A percentile compares a stretch with the other conserved stretches of the same genome.
These are phyloP conservation scores for Chrysochromulina tobinii DNA, from an alignment of 78 protist genomes.

Conservation along the genomic window DNA sequence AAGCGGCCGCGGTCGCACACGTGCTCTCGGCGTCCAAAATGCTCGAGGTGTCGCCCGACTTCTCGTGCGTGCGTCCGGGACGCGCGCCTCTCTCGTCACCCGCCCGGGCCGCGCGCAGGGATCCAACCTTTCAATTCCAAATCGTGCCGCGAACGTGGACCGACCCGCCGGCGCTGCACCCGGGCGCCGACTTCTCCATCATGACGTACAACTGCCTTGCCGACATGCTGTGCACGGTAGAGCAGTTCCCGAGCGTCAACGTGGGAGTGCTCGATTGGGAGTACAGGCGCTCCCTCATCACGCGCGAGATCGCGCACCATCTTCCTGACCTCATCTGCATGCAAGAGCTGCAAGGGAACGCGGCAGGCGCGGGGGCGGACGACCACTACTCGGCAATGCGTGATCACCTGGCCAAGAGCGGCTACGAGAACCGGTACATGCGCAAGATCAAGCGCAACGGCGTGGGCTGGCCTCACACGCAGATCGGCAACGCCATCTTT, in stretches of 20 bases:
- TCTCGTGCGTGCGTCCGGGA: background rate
- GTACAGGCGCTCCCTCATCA: background rate
- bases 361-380: background rate
- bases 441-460: conserved; percentile 12
- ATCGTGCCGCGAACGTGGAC: too few species aligned
- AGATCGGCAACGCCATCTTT: conserved; percentile 13
- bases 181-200: background rate
- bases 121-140: too few species aligned
- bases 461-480: background rate
- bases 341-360: conserved; percentile 23
- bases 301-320: background rate
- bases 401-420: background rate
- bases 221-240: background rate
- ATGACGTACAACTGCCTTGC: background rate
- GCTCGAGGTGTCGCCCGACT: background rate
- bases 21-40: background rate
- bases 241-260: background rate
- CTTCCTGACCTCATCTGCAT: background rate
- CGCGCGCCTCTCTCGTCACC: background rate
- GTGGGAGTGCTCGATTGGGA: background rate
- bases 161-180: too few species aligned
- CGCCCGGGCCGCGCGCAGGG: too few species aligned
- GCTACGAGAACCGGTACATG: background rate
- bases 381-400: background rate
- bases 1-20: conserved; percentile 15